phyloP scores from a whole-genome alignment of 768 basidiomycete species.

The Aureoboletus auriporus region DNA sequence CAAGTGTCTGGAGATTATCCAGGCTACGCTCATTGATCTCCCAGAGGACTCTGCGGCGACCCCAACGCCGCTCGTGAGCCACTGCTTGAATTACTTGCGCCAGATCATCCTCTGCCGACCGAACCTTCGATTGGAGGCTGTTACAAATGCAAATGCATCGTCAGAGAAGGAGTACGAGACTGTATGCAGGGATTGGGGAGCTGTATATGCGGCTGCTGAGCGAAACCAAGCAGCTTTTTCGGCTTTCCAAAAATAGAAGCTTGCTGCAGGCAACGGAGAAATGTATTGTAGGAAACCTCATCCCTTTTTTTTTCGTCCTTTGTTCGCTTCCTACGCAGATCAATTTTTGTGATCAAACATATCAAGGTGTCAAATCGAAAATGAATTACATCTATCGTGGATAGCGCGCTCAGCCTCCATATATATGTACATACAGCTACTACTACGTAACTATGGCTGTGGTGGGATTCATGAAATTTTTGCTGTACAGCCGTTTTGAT shows the following conservation, averaged over 20 bases:
- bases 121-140: constrained; percentile 27
- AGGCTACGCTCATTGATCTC: constrained; percentile 13
- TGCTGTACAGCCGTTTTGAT: no score
- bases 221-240: constrained; percentile 4
- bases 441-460: no score
- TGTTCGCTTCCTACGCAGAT: no score
- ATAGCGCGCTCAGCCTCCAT: no score
- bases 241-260: neutral
- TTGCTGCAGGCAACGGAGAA: no score
- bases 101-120: constrained; percentile 29
- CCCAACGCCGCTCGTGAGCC: constrained; percentile 12
- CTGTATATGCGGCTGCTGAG: constrained; percentile 24
- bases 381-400: no score
- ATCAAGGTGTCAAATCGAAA: no score
- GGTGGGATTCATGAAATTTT: no score
- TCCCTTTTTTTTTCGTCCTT: no score
- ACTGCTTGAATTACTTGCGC: constrained; percentile 36
- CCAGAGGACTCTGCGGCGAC: neutral
- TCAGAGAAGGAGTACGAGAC: constrained; percentile 18
- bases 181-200: constrained; percentile 27
- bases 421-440: no score
- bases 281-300: no score
- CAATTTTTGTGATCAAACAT: no score
- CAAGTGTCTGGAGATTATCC: constrained; percentile 36
- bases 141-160: constrained; percentile 1